Percentiles rank a stretch among this genome's conserved stretches.
These are phyloP conservation scores for Penicillium ochrochloron DNA, from an alignment of 495 filamentous ascomycete species.

Conservation along the genomic window DNA sequence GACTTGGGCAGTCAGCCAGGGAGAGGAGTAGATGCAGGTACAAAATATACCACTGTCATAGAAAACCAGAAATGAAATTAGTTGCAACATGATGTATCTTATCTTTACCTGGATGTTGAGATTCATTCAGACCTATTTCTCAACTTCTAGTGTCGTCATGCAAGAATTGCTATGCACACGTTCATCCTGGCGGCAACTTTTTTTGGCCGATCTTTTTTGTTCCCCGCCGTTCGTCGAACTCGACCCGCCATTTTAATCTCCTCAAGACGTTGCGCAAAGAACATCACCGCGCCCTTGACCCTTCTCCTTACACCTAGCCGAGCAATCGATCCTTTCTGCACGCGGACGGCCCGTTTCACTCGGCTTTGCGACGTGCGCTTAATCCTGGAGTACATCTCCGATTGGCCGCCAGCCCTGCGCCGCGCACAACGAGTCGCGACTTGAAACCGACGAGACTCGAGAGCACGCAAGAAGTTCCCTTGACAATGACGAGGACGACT, in stretches of 20 bases:
- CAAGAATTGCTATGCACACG: neutral
- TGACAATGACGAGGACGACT: constrained; percentile 30
- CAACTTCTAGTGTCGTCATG: neutral
- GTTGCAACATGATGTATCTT: neutral
- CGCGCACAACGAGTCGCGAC: neutral
- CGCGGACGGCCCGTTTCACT: neutral
- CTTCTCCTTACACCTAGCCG: neutral
- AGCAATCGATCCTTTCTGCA: neutral
- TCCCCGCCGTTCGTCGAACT: neutral
- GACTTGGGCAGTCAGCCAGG: too few species aligned
- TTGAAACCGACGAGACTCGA: neutral
- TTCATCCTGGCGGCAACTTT: neutral
- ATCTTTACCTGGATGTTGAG: neutral
- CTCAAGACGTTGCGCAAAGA: neutral
- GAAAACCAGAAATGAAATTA: neutral
- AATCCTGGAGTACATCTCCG: neutral
- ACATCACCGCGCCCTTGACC: neutral
- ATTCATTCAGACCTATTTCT: neutral
- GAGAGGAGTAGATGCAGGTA: neutral
- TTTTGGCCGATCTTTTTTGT: neutral
- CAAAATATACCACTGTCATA: neutral
- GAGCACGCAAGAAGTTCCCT: neutral
- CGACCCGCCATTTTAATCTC: constrained; percentile 2
- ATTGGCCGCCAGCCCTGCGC: neutral
- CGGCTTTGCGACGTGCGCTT: neutral